Base-by-base conservation (phyloP, 805 yeast genomes). In the Starmerella bombicola region DNA sequence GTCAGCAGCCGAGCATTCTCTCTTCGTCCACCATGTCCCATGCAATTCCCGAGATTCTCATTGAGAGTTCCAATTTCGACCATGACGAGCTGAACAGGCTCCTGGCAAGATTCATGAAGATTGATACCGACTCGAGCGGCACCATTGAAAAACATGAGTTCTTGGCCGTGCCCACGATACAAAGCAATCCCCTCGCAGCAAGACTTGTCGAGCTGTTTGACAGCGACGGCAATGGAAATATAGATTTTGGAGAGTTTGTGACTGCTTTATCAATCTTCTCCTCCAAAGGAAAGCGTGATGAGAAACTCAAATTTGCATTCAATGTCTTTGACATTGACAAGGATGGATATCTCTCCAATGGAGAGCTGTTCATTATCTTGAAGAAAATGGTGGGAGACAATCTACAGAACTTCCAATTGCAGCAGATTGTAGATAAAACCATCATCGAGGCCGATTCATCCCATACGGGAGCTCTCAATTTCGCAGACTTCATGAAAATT, bases 351-450 rank as follows among this genome's bases (percentile, higher is more conserved):
- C 83, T 91, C 28, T 86, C 96, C 3, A 88, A 88, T 57, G 99
- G 98, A 19, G 99, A 91, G 62, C 61, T 91, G 42, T 91, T 79
- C 55, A 69, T 88, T 30, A 97, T 91, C 30, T 67, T 91, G 64
- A 82, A 91, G 61, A 81, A 83, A 74, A 91, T 91, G 98, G 98
- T 93, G 21, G 98, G 97, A 1, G 78, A 76, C 51, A 85, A 91
- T 55, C 63, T 93, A 42, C 79, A 76, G 47, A 93, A 82, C 44
- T 75, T 74, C 21, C 95, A 91, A 55, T 68, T 91, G 41, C 99
- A 91, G 59, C 97, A 93, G 61, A 74, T 91, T 39, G 96, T 88
- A n/a, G 97, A 91, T 59, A 77, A 93, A 60, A 85, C 98, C 0
- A 85, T 93, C 49, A 74, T 84, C 76, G 96, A 88, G 58, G 86